Conservation (phyloP, 805 yeast genomes). For the Isabelozyma gotoi region DNA sequence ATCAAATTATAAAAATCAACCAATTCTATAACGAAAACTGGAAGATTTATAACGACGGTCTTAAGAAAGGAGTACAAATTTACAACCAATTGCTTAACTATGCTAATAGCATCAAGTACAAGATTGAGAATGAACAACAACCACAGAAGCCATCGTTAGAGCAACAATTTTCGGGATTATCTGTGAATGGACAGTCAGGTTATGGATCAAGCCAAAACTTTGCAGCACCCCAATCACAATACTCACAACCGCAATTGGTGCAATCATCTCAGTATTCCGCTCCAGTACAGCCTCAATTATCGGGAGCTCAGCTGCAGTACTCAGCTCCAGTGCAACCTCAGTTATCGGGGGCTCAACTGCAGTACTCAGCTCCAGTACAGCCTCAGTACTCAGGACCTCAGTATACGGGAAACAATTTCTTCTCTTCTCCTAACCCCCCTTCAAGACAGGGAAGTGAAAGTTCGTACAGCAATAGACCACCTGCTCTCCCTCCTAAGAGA, state of each 20-base stretch:
- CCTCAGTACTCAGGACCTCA: not conserved
- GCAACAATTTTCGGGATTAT: conserved; percentile 3
- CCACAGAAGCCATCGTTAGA: not conserved
- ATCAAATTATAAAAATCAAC: conserved; percentile 36
- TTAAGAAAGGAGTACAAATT: conserved; percentile 59
- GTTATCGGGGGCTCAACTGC: not conserved
- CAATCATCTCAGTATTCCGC: conserved; percentile 2
- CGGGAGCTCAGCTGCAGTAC: not conserved
- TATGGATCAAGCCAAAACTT: not conserved
- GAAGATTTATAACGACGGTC: conserved; percentile 57
- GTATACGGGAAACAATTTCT: not conserved
- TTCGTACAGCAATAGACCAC: not conserved
- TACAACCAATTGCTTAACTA: conserved; percentile 51
- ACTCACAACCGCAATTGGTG: too few relatives aligned
- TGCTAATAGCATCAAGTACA: conserved; percentile 10
- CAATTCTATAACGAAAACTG: conserved; percentile 53
- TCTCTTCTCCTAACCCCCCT: not conserved
- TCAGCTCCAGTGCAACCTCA: not conserved
- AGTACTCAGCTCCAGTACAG: not conserved
- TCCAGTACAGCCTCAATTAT: not conserved
- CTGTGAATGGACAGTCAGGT: not conserved
- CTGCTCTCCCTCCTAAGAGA: conserved; percentile 1
- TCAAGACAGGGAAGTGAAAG: not conserved
- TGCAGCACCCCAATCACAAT: too few relatives aligned
- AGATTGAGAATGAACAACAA: conserved; percentile 1